phyloP scores from a whole-genome alignment of 2,329 filamentous ascomycete species.

The Hypocrella siamensis region DNA sequence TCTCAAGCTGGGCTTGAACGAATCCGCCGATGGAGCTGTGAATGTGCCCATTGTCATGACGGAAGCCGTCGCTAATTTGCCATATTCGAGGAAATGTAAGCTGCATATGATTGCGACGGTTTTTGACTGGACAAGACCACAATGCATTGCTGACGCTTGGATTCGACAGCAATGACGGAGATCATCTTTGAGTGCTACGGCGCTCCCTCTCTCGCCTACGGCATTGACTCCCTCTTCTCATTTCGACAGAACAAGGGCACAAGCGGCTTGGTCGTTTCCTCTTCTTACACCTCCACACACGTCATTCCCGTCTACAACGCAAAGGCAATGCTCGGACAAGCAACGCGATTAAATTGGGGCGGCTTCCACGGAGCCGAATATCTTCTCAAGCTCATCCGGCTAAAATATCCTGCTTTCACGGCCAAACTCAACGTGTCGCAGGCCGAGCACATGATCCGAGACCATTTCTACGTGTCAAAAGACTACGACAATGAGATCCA shows the following conservation, averaged over 20 bases:
- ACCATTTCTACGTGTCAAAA: constrained; percentile 79
- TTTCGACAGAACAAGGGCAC: constrained; percentile 83
- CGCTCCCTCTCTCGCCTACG: constrained; percentile 79
- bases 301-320: constrained; percentile 83
- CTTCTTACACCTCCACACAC: constrained; percentile 86
- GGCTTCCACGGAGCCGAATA: constrained; percentile 84
- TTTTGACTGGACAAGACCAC: constrained; percentile 7
- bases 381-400: constrained; percentile 68
- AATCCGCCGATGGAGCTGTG: constrained; percentile 48
- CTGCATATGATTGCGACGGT: constrained; percentile 7
- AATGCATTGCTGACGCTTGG: constrained; percentile 4
- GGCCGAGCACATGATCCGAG: constrained; percentile 70
- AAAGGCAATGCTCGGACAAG: constrained; percentile 71
- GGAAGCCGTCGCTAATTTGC: constrained; percentile 80
- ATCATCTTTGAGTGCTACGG: constrained; percentile 94
- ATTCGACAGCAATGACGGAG: constrained; percentile 70
- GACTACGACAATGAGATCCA: constrained; percentile 69
- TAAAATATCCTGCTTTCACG: constrained; percentile 85
- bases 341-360: constrained; percentile 87
- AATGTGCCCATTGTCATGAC: constrained; percentile 89
- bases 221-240: constrained; percentile 92
- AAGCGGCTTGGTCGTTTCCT: constrained; percentile 79
- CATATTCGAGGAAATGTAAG: constrained; percentile 77
- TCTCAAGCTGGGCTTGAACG: constrained; percentile 79
- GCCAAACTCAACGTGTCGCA: constrained; percentile 77